phyloP scores from a whole-genome alignment of 331 rosid genomes.

The Malus hybrid region DNA sequence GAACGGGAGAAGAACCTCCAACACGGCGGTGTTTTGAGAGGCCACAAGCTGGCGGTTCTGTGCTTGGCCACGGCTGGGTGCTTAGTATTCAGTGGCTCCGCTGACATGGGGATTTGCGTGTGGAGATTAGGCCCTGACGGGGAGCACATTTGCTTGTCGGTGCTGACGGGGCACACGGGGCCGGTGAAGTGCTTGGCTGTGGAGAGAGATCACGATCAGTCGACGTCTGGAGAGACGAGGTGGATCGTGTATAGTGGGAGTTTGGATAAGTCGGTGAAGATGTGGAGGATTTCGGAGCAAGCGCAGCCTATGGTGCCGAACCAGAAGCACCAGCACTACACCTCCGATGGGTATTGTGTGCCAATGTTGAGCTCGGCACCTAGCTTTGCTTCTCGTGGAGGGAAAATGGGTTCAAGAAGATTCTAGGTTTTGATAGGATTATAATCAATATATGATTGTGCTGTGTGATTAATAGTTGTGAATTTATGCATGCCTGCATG shows the following conservation, averaged over 20 bases:
- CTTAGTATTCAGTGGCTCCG: constrained; percentile 65
- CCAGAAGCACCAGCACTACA: constrained; percentile 3
- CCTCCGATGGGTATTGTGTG: constrained; percentile 2
- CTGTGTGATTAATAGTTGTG: neutral
- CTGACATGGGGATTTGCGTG: constrained; percentile 74
- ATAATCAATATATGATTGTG: neutral
- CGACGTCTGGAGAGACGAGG: constrained; percentile 7
- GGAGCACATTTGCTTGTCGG: constrained; percentile 40
- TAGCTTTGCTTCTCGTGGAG: constrained; percentile 3
- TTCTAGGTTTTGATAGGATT: neutral
- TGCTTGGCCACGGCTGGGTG: constrained; percentile 56
- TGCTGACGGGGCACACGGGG: constrained; percentile 57
- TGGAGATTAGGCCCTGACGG: constrained; percentile 45
- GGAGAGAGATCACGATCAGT: constrained; percentile 37
- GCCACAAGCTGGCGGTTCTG: constrained; percentile 62
- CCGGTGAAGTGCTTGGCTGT: constrained; percentile 82
- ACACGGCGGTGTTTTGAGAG: constrained; percentile 49
- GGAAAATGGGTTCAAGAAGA: constrained; percentile 25
- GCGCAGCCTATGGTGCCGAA: neutral
- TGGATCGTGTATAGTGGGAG: constrained; percentile 82
- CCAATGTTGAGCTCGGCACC: constrained; percentile 11
- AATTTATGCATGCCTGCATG: neutral
- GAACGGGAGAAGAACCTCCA: constrained; percentile 30
- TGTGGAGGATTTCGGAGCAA: constrained; percentile 62
- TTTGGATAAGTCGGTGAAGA: constrained; percentile 85